These are phyloP conservation scores for Flammula alnicola DNA, from an alignment of 1,284 basidiomycete species.

Conservation along the genomic window DNA sequence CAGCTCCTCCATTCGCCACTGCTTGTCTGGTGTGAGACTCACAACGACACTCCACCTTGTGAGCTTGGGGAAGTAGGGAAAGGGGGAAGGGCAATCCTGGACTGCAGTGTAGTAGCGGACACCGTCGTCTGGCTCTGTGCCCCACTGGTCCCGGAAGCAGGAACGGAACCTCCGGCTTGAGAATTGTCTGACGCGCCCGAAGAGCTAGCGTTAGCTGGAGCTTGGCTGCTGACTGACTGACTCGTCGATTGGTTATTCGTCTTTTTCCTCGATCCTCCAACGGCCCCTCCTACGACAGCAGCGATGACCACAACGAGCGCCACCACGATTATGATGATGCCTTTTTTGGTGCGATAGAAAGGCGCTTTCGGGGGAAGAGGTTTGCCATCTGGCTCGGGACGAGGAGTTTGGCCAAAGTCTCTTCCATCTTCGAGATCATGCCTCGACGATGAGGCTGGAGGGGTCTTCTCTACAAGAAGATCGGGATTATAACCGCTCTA, in stretches of 20 bases:
- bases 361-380: slow-evolving; percentile 21
- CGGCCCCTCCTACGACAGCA: slow-evolving; percentile 63
- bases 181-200: neutral
- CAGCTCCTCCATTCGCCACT: neutral
- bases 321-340: slow-evolving; percentile 40
- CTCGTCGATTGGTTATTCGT: slow-evolving; percentile 11
- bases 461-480: slow-evolving; percentile 23
- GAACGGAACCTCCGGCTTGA: neutral
- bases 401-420: neutral
- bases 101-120: too few relatives aligned
- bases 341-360: slow-evolving; percentile 39
- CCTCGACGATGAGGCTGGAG: slow-evolving; percentile 4
- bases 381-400: neutral
- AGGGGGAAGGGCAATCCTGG: too few relatives aligned
- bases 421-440: slow-evolving; percentile 6
- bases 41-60: too few relatives aligned
- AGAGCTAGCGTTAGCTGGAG: neutral
- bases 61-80: too few relatives aligned
- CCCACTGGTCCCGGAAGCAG: too few relatives aligned
- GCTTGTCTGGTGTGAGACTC: neutral
- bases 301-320: slow-evolving; percentile 48
- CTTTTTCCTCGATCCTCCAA: slow-evolving; percentile 52
- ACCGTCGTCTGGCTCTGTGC: too few relatives aligned
- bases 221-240: neutral
- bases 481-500: slow-evolving; percentile 30